A percentile compares a stretch with the other conserved stretches of the same genome.
These are phyloP conservation scores for Ciborinia camelliae DNA, from an alignment of 2,329 filamentous ascomycete species.

Conservation along the genomic window DNA sequence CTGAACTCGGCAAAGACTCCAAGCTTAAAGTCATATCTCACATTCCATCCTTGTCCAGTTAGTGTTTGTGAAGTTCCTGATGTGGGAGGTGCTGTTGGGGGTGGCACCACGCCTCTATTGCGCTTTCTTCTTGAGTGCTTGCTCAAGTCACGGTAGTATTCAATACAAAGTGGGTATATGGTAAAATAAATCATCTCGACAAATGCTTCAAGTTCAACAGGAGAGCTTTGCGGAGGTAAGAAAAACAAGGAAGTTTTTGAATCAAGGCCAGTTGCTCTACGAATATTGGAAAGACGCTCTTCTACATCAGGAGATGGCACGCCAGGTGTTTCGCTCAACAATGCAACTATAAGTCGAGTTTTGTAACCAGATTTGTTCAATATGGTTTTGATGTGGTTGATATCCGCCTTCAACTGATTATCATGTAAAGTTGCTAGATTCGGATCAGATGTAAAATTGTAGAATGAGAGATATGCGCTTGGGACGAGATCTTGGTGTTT, in stretches of 20 bases:
- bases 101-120: constrained; percentile 71
- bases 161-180: constrained; percentile 70
- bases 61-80: constrained; percentile 80
- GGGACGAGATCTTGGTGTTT: constrained; percentile 88
- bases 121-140: constrained; percentile 88
- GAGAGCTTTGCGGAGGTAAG: constrained; percentile 69
- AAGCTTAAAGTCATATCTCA: constrained; percentile 92
- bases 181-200: constrained; percentile 68
- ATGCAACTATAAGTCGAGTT: constrained; percentile 70
- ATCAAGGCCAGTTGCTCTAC: constrained; percentile 75
- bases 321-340: constrained; percentile 69
- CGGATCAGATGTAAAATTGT: constrained; percentile 68
- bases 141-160: constrained; percentile 93
- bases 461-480: constrained; percentile 77
- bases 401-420: constrained; percentile 82
- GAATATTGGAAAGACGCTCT: constrained; percentile 75
- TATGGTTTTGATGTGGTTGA: constrained; percentile 70
- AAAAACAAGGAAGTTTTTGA: constrained; percentile 79
- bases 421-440: constrained; percentile 76
- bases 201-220: constrained; percentile 68
- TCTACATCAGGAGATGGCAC: constrained; percentile 58
- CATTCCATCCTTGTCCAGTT: constrained; percentile 84
- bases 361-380: constrained; percentile 71
- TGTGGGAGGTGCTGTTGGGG: constrained; percentile 78
- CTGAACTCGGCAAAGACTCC: constrained; percentile 89